These are phyloP conservation scores for Tulasnella sp. DNA, from an alignment of 768 basidiomycete genomes.

Conservation along the genomic window DNA sequence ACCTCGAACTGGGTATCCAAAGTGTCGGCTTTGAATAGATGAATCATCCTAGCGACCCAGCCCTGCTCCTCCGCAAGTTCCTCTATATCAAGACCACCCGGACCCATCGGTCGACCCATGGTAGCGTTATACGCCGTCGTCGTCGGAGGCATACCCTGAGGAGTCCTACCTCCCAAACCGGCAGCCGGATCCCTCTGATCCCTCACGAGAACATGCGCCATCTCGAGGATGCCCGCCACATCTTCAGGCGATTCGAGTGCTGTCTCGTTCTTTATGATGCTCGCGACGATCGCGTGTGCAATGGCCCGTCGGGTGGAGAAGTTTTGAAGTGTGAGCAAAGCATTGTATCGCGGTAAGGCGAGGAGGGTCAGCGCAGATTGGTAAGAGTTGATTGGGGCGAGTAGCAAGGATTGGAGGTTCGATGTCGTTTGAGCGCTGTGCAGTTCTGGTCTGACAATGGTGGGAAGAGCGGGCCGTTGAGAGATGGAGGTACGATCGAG, in stretches of 20 bases:
- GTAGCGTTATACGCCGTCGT: not conserved
- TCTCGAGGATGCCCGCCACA: constrained; percentile 82
- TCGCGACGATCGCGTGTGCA: constrained; percentile 88
- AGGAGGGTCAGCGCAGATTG: constrained; percentile 95
- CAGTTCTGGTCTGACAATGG: constrained; percentile 58
- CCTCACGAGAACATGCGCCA: constrained; percentile 57
- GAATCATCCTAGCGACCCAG: constrained; percentile 97
- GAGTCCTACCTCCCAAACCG: not conserved
- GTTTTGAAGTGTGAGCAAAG: constrained; percentile 73
- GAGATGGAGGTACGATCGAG: not conserved
- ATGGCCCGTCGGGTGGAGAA: constrained; percentile 86
- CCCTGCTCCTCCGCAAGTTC: constrained; percentile 98
- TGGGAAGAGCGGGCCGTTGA: constrained; percentile 12
- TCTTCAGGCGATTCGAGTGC: constrained; percentile 89
- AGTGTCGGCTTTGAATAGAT: constrained; percentile 82
- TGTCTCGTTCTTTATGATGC: constrained; percentile 93
- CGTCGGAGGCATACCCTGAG: not conserved
- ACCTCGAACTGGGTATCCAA: constrained; percentile 86
- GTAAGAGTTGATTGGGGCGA: constrained; percentile 93
- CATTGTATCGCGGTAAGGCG: constrained; percentile 81
- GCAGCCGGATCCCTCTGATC: constrained; percentile 16
- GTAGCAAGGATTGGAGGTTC: constrained; percentile 83
- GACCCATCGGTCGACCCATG: constrained; percentile 1
- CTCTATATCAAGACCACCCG: constrained; percentile 51
- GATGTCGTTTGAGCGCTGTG: constrained; percentile 76